Base-by-base conservation (phyloP, 164 flowering plant species). In the Aristolochia californica region DNA sequence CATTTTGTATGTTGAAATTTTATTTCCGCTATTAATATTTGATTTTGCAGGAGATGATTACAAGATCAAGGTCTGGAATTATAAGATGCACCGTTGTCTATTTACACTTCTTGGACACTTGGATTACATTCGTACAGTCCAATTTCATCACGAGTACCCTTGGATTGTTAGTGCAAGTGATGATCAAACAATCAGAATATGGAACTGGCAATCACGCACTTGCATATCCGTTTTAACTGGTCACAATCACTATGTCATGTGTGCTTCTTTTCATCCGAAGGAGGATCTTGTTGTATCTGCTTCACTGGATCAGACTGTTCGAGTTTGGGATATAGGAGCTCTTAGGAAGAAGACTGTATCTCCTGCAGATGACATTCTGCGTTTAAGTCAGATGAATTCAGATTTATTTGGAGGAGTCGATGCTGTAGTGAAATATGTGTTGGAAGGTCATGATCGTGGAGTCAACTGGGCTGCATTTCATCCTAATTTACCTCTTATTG, bases 201-300 rank as follows among this genome's bases (percentile, higher is more conserved):
- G 98, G 98, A 91, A 91, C 65, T 91, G 98, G 98, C 98, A 91
- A 62, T 91, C 98, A 8, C 86, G 98, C 2, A 85, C 91, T 48
- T 83, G 90, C 65, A 71, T 83, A 14, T 76, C 87, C 69, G 90
- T 83, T 21, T 70, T 83, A 66, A 88, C 98, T 27, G 98, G 98
- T 18, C 98, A 91, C 72, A 91, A 91, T 63, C 96, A 91, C 65
- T 91, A 83, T 74, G 90, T 83, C 43, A 83, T 83, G 90, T 83
- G 84, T 60, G 90, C 90, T 14, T 67, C 76, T 12, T 91, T 91
- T 69, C 98, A 91, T 62, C 98, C 90, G 23, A 91, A 84, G 69
- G 97, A 91, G 53, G 98, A 91, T 59, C 77, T 91, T 48, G 85
- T 91, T 56, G 93, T 86, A 23, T 91, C 98, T 13, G 98, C 96